Evolutionary conservation across 345 rosid species (phyloP).

Genomic region (Pistacia vera): DNA sequence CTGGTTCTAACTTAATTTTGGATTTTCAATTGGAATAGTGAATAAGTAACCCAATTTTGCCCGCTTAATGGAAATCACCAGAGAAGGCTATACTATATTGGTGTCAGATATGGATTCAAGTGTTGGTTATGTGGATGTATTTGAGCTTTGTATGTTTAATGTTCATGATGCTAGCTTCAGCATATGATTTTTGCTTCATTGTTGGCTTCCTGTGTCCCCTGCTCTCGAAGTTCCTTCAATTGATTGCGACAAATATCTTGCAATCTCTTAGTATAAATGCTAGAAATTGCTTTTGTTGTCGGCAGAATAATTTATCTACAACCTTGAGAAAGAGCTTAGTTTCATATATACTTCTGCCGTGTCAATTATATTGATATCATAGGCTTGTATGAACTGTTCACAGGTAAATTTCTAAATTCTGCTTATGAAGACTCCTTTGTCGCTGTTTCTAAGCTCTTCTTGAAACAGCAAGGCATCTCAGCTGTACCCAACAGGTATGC

Average conservation of each 20-base stretch:
- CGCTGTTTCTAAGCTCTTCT: neutral
- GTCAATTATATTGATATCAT: neutral
- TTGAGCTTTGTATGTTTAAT: neutral
- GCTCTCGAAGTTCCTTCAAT: neutral
- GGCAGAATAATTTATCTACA: neutral
- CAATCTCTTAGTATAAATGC: neutral
- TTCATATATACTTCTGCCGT: neutral
- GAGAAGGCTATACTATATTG: neutral
- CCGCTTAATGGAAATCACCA: neutral
- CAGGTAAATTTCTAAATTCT: neutral
- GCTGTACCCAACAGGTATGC: neutral
- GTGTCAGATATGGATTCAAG: neutral
- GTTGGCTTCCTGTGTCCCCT: neutral
- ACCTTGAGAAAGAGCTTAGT: neutral
- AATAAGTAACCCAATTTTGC: neutral
- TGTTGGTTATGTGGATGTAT: neutral
- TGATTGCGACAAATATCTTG: neutral
- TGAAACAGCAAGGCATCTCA: neutral
- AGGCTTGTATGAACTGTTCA: neutral
- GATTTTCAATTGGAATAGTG: neutral
- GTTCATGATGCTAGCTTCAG: neutral
- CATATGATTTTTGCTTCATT: neutral
- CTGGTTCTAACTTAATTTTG: neutral
- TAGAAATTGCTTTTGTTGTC: slow-evolving; percentile 11
- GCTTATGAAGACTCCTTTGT: neutral